Evolutionary conservation across 805 yeast species (phyloP).

Genomic region (Hanseniaspora mollemarum): DNA sequence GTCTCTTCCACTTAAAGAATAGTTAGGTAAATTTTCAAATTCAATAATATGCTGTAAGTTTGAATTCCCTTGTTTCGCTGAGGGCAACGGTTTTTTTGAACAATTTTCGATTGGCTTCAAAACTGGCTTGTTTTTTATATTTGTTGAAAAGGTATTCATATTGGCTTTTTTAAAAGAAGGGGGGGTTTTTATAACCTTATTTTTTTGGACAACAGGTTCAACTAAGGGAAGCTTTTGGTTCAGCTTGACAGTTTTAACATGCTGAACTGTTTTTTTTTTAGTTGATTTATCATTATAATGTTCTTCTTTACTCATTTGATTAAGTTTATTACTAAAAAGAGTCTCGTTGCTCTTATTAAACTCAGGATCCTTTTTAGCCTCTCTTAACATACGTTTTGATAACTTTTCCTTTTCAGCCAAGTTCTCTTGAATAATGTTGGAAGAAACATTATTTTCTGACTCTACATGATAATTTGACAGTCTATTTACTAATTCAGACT

Average conservation of each 20-base stretch:
- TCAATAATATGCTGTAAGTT: not conserved
- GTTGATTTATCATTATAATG: too few relatives aligned
- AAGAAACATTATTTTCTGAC: not conserved
- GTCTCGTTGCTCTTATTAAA: not conserved
- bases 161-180: not conserved
- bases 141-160: too few relatives aligned
- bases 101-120: not conserved
- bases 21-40: conserved; percentile 6
- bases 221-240: not conserved
- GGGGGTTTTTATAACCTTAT: too few relatives aligned
- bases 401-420: not conserved
- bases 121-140: too few relatives aligned
- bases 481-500: conserved; percentile 41
- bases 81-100: not conserved
- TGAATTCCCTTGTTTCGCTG: not conserved
- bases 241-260: too few relatives aligned
- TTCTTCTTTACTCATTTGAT: not conserved
- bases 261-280: not conserved
- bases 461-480: not conserved
- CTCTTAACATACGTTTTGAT: not conserved
- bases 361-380: not conserved
- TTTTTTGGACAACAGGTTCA: not conserved
- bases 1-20: not conserved
- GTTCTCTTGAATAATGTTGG: not conserved
- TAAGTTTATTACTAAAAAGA: too few relatives aligned